Evolutionary conservation across 2,329 filamentous ascomycete species (phyloP).

Genomic region (Penicillium sp.): DNA sequence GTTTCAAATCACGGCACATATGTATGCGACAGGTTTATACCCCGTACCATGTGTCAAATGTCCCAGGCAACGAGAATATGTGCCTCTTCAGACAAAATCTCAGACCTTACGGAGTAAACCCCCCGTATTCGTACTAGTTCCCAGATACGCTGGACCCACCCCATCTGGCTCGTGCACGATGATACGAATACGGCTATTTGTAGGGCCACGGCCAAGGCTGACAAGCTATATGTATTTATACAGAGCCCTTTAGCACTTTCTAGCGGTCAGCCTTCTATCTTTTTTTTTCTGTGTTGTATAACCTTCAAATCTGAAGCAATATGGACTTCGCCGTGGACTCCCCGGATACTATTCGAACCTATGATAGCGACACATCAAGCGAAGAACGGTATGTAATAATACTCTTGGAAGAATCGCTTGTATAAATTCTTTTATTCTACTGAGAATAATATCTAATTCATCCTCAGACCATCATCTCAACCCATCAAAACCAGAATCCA

Average conservation of each 20-base stretch:
- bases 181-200: conserved; percentile 16
- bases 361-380: conserved; percentile 19
- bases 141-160: not conserved
- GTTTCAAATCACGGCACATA: not conserved
- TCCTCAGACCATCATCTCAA: conserved; percentile 7
- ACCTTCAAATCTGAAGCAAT: not conserved
- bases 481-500: conserved; percentile 18
- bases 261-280: not conserved
- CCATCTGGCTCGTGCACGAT: conserved; percentile 8
- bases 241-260: not conserved
- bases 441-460: not conserved
- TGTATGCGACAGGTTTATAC: not conserved
- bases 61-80: not conserved
- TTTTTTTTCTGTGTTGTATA: not conserved
- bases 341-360: conserved; percentile 7
- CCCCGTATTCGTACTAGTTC: conserved; percentile 1
- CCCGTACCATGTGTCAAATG: not conserved
- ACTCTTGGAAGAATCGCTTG: not conserved
- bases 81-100: not conserved
- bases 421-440: not conserved
- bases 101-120: not conserved
- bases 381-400: conserved; percentile 19
- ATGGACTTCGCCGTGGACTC: conserved; percentile 10
- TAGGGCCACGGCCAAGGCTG: not conserved
- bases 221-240: conserved; percentile 1